Evolutionary conservation across 345 rosid genomes (phyloP).

Genomic region (Syzygium grande): DNA sequence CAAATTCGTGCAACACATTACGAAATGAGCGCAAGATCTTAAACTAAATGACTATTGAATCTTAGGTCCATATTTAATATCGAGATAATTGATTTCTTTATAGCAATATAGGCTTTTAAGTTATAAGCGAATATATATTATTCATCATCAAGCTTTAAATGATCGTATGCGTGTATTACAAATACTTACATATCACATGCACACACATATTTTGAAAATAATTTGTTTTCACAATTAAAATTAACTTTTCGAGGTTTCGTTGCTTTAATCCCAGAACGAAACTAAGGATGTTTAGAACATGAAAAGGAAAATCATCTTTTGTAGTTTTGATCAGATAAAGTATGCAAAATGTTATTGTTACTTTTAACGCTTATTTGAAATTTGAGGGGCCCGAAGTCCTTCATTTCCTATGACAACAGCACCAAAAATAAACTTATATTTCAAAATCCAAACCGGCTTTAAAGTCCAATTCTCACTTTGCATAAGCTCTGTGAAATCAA

Average conservation of each 20-base stretch:
- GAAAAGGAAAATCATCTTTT: background rate
- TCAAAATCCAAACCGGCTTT: background rate
- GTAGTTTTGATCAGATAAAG: background rate
- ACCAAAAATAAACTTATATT: background rate
- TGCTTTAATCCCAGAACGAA: background rate
- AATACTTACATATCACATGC: background rate
- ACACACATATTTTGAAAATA: background rate
- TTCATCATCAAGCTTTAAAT: background rate
- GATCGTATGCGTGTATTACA: background rate
- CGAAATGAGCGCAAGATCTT: background rate
- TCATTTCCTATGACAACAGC: background rate
- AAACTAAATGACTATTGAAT: background rate
- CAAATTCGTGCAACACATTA: background rate
- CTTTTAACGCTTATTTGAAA: background rate
- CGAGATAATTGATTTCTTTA: background rate
- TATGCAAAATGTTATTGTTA: background rate
- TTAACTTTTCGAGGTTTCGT: background rate
- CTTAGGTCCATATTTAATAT: background rate
- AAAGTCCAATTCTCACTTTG: background rate
- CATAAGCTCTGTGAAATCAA: background rate
- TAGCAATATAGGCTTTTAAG: too few relatives aligned
- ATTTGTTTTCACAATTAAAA: background rate
- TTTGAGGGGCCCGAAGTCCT: background rate
- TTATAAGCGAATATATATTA: too few relatives aligned
- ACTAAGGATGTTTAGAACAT: background rate